These are phyloP conservation scores for Aspergillus hancockii DNA, from an alignment of 495 filamentous ascomycete species.

Conservation along the genomic window DNA sequence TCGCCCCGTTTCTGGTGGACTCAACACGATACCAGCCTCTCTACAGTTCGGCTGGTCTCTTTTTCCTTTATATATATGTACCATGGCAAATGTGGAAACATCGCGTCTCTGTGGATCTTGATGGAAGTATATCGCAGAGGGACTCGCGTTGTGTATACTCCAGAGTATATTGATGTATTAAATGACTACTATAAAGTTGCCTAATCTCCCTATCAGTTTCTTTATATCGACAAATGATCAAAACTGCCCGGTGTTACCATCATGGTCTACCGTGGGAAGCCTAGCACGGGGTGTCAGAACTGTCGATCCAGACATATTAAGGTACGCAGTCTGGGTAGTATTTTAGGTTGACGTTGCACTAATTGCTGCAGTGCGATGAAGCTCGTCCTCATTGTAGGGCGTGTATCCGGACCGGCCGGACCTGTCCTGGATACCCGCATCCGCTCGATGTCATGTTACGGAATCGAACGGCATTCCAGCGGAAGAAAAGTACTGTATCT, in stretches of 20 bases:
- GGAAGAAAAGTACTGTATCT: constrained; percentile 37
- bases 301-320: constrained; percentile 68
- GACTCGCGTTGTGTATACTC: not conserved
- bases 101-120: not conserved
- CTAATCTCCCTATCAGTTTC: constrained; percentile 4
- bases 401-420: constrained; percentile 46
- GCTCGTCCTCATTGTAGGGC: constrained; percentile 47
- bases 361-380: constrained; percentile 48
- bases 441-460: constrained; percentile 70
- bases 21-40: not conserved
- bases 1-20: not conserved
- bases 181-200: not conserved
- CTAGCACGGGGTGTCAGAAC: constrained; percentile 67
- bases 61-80: not conserved
- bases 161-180: not conserved
- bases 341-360: not conserved
- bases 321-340: constrained; percentile 20
- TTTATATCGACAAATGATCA: not conserved
- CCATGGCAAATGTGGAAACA: not conserved
- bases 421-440: constrained; percentile 65
- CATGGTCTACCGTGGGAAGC: constrained; percentile 76
- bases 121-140: not conserved
- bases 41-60: not conserved
- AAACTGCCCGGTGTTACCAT: not conserved
- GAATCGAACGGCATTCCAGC: constrained; percentile 63